Evolutionary conservation across 2,329 filamentous ascomycete genomes (phyloP).

Genomic region (Xylaria sp.): DNA sequence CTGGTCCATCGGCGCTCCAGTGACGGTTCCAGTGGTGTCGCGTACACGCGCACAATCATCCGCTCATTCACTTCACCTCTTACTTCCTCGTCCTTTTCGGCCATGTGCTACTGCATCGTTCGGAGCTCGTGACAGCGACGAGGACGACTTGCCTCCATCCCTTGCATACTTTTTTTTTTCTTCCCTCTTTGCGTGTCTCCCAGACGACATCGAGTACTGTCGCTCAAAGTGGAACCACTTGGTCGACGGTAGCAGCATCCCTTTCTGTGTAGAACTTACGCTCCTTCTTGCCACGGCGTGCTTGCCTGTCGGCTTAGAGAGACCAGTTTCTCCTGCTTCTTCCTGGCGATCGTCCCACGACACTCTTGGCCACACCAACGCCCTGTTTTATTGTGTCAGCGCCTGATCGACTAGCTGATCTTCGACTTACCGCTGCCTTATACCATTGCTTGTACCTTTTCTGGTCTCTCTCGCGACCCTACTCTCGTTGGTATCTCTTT

Average conservation of each 20-base stretch:
- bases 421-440: conserved; percentile 11
- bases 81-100: conserved; percentile 7
- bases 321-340: background rate
- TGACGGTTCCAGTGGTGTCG: conserved; percentile 12
- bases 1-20: conserved; percentile 5
- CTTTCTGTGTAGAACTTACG: conserved; percentile 13
- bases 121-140: conserved; percentile 31
- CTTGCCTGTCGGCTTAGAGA: conserved; percentile 14
- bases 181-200: conserved; percentile 38
- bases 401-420: conserved; percentile 13
- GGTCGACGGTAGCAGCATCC: conserved; percentile 30
- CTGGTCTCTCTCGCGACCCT: conserved; percentile 1
- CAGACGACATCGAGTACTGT: conserved; percentile 33
- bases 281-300: conserved; percentile 7
- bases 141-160: conserved; percentile 30
- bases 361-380: conserved; percentile 15
- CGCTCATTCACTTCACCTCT: background rate
- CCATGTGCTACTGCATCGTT: conserved; percentile 31
- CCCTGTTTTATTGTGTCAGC: conserved; percentile 3
- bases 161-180: conserved; percentile 8
- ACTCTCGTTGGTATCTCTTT: conserved; percentile 9
- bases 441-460: background rate
- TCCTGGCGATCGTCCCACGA: conserved; percentile 1
- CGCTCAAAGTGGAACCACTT: conserved; percentile 35
- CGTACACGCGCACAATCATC: conserved; percentile 25